Evolutionary conservation across 1,284 basidiomycete species (phyloP).

Genomic region (Trichosporon faecale): DNA sequence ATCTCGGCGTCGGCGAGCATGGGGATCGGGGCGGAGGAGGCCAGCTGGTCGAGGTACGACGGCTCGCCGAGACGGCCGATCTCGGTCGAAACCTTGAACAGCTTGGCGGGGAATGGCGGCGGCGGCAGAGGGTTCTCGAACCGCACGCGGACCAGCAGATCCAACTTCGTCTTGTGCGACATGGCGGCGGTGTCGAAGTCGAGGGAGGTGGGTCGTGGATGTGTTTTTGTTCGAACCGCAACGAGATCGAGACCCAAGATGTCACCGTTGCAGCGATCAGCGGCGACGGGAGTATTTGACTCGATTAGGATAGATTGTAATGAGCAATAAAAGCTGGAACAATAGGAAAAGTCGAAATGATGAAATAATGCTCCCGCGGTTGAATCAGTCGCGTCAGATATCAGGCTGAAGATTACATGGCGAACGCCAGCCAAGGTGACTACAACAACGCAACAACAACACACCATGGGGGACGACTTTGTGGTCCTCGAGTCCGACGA

Average conservation of each 20-base stretch:
- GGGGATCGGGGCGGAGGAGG: constrained; percentile 73
- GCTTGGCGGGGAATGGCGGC: constrained; percentile 90
- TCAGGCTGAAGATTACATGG: background rate
- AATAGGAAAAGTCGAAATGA: background rate
- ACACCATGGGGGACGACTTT: constrained; percentile 31
- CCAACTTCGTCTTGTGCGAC: constrained; percentile 47
- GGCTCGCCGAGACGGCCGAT: constrained; percentile 75
- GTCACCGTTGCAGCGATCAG: background rate
- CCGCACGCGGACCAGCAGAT: constrained; percentile 84
- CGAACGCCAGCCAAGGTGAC: background rate
- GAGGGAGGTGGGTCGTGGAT: background rate
- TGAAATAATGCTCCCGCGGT: background rate
- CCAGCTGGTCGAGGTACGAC: constrained; percentile 74
- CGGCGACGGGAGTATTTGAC: background rate
- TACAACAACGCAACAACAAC: background rate
- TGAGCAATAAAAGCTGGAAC: background rate
- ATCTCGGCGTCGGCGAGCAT: constrained; percentile 93
- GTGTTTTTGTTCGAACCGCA: background rate
- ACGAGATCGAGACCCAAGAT: background rate
- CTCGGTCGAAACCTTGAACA: constrained; percentile 81
- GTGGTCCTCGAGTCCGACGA: constrained; percentile 50
- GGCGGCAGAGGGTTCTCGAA: constrained; percentile 88
- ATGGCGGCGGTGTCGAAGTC: background rate
- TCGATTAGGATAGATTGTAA: background rate
- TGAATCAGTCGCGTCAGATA: background rate